Evolutionary conservation across 2,329 filamentous ascomycete species (phyloP), one percentile per base, ranked within the genome.

Genomic region (Fusarium sp.): DNA sequence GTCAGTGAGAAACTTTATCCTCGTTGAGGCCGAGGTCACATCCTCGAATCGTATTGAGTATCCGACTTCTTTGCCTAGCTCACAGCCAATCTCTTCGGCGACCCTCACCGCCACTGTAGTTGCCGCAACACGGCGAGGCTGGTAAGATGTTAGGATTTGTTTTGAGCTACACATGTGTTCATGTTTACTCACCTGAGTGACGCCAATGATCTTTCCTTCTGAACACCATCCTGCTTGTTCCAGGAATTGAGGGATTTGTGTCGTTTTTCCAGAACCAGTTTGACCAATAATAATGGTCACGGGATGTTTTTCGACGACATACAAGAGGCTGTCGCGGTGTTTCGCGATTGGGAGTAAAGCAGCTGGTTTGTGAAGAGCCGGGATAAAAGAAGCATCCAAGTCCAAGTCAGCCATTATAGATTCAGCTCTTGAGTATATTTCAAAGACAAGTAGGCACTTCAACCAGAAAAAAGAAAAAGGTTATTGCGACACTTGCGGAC

Each of bases 21-120:
- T 88, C 1, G 96, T 99, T 32, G 88, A 85, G 19, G 90, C 85
- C 20, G 94, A 97, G 7, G 94, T 97, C 67, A 92, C 87, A 84
- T 98, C 95, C 76, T 99, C 95, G 74, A 99, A 91, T 19, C 89
- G 88, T 68, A 98, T 97, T 1, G 93, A 96, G 77, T 97, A 98
- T 53, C 96, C 96, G 23, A 95, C 91, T 75, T 97, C 91, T 78
- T 97, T 93, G 26, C 96, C 96, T 12, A 98, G 77, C 67, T 94
- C 90, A 76, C 92, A 96, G 53, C 89, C 88, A 77, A 93, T 87
- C 78, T 99, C 96, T 76, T 97, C 92, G 10, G 96, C 95, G 8
- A 98, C 95, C 68, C 95, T 86, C 30, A 91, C 83, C 10, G 95
- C 94, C 23, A 98, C 93, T 1, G 93, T 96, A 1, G 93, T 97